Evolutionary conservation across 106 monocot species (phyloP), one percentile per base, ranked within the genome.

Genomic region (Dendrobium huoshanense): DNA sequence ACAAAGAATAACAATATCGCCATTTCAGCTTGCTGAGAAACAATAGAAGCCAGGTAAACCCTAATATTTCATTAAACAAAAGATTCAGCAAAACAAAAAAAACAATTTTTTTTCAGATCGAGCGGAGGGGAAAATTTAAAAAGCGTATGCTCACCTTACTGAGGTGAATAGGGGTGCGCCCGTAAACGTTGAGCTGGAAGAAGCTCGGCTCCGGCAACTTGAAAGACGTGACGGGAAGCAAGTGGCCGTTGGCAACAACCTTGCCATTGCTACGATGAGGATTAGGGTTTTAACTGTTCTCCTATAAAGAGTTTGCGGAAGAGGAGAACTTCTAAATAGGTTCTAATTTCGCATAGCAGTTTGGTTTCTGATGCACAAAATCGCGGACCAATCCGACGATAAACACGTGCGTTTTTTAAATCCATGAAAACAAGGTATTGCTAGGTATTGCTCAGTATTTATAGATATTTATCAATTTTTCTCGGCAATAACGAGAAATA

Each of bases 241-340:
- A 16, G 70, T 16, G 37, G 70, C 33, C 15, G 37, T 25, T 19
- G 67, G 67, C 27, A 67, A 27, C 0, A 19, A 0, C 22, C 67
- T 67, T 67, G 67, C 67, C 67, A 67, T 67, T 67, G 67, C 67
- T 67, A 29, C 27, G 67, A 67, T 27, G 67, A 67, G 67, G 27
- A 31, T 25, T 29, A 25, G 67, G 67, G 67, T 10, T 58, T 58
- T 29, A 8, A 24, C 8, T 24, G 67, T 6, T 67, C 10, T 25
- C 9, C 2, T 9, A 27, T 2, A 67, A 24, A 67, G 2, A 29
- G 8, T 56, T 56, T 17, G 56, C 56, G 56, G 19, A 56, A 56
- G 37, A 37, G 37, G 37, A 37, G 37, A 37, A 54, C 13, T 16
- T 54, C 54, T 54, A 54, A 54, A 54, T 54, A 37, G 37, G 37